Evolutionary conservation across 2,329 filamentous ascomycete genomes (phyloP).

Genomic region (Alternaria metachromatica): DNA sequence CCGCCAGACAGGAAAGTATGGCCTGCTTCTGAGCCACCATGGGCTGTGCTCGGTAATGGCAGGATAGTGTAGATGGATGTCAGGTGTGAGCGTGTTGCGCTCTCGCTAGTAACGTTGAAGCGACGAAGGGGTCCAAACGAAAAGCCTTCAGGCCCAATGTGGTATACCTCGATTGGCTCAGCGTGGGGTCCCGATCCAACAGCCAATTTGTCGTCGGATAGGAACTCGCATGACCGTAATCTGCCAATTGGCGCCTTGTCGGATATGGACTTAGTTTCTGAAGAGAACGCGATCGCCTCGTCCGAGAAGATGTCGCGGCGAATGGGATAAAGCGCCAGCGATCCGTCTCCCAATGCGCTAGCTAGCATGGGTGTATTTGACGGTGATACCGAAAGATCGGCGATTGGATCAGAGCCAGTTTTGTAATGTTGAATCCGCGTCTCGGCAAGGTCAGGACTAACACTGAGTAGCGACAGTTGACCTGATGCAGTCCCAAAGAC

Average conservation of each 20-base stretch:
- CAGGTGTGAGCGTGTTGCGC: slow-evolving; percentile 7
- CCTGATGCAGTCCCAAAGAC: slow-evolving; percentile 65
- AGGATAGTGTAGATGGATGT: slow-evolving; percentile 56
- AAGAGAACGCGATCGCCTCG: slow-evolving; percentile 27
- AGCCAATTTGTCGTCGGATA: slow-evolving; percentile 59
- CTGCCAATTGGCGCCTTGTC: too few species aligned
- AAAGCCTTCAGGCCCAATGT: slow-evolving; percentile 56
- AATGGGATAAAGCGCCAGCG: slow-evolving; percentile 56
- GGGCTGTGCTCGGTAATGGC: slow-evolving; percentile 45
- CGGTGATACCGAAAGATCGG: slow-evolving; percentile 54
- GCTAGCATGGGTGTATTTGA: slow-evolving; percentile 56
- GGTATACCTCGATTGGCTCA: slow-evolving; percentile 58
- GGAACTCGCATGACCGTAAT: slow-evolving; percentile 62
- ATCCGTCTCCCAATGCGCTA: slow-evolving; percentile 55
- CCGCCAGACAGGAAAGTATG: slow-evolving; percentile 66
- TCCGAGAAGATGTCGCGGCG: slow-evolving; percentile 29
- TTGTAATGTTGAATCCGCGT: slow-evolving; percentile 41
- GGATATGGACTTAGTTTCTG: slow-evolving; percentile 26
- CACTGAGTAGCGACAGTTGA: slow-evolving; percentile 50
- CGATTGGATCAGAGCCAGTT: slow-evolving; percentile 50
- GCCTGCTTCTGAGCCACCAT: slow-evolving; percentile 47
- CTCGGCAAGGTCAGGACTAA: slow-evolving; percentile 19
- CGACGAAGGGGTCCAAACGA: slow-evolving; percentile 47
- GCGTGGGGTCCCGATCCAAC: slow-evolving; percentile 56
- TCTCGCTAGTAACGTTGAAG: slow-evolving; percentile 38